These are phyloP conservation scores for Peronosclerospora sorghi DNA, from an alignment of 352 stramenopile genomes.

Conservation along the genomic window DNA sequence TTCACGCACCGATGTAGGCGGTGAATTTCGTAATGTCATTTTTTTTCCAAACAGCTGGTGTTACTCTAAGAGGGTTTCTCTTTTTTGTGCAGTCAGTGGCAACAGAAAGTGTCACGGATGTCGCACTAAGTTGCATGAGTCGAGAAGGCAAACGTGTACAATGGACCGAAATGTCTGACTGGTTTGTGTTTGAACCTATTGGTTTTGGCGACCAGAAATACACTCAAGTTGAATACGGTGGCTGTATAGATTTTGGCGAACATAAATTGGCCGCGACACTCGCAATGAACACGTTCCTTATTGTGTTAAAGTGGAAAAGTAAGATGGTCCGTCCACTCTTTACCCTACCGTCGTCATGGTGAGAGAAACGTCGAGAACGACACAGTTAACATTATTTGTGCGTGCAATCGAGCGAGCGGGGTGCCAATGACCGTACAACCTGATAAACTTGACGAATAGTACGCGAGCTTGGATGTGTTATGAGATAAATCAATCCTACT, in stretches of 20 bases:
- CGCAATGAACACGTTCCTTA: conserved; percentile 53
- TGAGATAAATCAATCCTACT: conserved; percentile 13
- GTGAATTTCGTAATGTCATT: too few relatives aligned
- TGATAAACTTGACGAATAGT: conserved; percentile 3
- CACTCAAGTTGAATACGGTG: conserved; percentile 55
- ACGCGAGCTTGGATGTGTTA: conserved; percentile 9
- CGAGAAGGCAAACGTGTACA: conserved; percentile 37
- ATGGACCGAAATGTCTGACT: conserved; percentile 54
- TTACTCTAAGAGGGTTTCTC: conserved; percentile 49
- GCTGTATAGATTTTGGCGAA: conserved; percentile 50
- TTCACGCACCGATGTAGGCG: too few relatives aligned
- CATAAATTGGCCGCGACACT: conserved; percentile 29
- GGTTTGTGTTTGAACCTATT: conserved; percentile 62
- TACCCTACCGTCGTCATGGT: conserved; percentile 23
- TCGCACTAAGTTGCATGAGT: conserved; percentile 10
- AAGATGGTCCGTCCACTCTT: conserved; percentile 55
- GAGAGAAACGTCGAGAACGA: conserved; percentile 6
- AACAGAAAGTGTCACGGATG: conserved; percentile 20
- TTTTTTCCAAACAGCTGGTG: too few relatives aligned
- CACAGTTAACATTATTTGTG: conserved; percentile 2
- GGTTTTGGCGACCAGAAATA: conserved; percentile 21
- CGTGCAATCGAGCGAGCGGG: conserved; percentile 1
- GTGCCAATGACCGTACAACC: neutral
- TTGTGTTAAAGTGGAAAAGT: conserved; percentile 50
- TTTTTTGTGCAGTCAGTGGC: conserved; percentile 54